Evolutionary conservation across 1,284 basidiomycete species (phyloP), one percentile per base, ranked within the genome.

Genomic region (Ceratobasidium sp.): DNA sequence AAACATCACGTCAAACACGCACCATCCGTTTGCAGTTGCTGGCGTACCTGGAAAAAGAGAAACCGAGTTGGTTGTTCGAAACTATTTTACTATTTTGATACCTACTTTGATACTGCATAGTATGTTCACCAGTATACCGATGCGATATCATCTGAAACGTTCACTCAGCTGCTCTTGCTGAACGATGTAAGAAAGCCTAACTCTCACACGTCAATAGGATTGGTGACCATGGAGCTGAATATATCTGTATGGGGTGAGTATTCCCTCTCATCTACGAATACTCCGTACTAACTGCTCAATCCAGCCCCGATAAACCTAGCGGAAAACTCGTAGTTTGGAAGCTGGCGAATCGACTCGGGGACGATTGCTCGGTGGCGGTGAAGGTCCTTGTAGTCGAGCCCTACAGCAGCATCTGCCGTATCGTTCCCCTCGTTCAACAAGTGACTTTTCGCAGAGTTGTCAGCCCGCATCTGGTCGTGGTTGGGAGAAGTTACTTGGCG

Each of bases 171-270:
- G 67, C 51, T 70, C 64, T 43, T 32, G 40, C 11, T 19, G 49
- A 61, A 19, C n/a, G 22, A 9, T 25, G 15, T 44, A 49, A 65
- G 43, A 11, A 65, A 56, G n/a, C 37, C 1, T 29, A 37, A 22
- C 2, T 80, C 82, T 78, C 68, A 84, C 83, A 85, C 83, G 75
- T 85, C 84, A 44, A 84, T 79, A 1, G 84, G 84, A 68, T 85
- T 85, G 75, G 81, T 85, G 51, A 84, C 81, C 19, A 81, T 84
- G 9, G 84, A 85, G 0, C 84, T 83, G 4, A 81, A 78, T 83
- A 85, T 84, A 62, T 84, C 84, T 85, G 61, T 4, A 15, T 13
- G 15, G 46, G 40, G n/a, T 62, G 17, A 37, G 51, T 56, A 25
- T 19, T 29, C 13, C 19, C 43, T 6, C 22, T 51, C 13, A 13